phyloP scores from a whole-genome alignment of 2,329 filamentous ascomycete genomes.

The Nigrospora oryzae region DNA sequence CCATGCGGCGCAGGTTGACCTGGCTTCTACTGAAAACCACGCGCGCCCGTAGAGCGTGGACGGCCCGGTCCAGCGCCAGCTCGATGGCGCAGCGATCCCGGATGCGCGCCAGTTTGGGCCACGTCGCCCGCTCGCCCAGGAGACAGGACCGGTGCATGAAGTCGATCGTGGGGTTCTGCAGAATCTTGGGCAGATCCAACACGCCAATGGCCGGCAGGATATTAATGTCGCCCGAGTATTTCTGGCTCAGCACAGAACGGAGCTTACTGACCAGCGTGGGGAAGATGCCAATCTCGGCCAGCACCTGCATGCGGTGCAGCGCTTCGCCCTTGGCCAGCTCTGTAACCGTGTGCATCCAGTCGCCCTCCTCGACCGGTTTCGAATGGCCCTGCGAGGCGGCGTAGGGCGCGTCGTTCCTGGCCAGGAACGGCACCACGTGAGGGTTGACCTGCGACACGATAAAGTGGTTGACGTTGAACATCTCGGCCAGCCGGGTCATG shows the following conservation, averaged over 20 bases:
- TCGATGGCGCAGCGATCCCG: constrained; percentile 85
- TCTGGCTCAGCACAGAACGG: constrained; percentile 75
- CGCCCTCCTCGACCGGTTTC: constrained; percentile 30
- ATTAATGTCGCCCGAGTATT: constrained; percentile 91
- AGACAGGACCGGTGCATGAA: constrained; percentile 78
- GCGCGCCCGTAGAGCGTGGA: constrained; percentile 58
- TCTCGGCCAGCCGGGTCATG: constrained; percentile 80
- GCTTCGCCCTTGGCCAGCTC: constrained; percentile 71
- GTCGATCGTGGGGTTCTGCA: constrained; percentile 76
- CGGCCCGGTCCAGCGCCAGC: constrained; percentile 69
- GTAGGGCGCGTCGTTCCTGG: constrained; percentile 58
- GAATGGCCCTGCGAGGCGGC: constrained; percentile 20
- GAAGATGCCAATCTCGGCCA: constrained; percentile 73
- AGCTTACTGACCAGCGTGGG: constrained; percentile 72
- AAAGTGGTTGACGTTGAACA: constrained; percentile 98
- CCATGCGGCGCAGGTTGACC: constrained; percentile 45
- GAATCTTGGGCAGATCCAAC: constrained; percentile 64
- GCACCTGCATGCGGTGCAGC: constrained; percentile 69
- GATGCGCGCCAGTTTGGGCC: constrained; percentile 81
- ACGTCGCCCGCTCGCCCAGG: constrained; percentile 77
- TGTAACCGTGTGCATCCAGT: constrained; percentile 60
- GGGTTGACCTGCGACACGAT: constrained; percentile 97
- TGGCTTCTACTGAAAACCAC: constrained; percentile 63
- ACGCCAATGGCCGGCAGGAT: constrained; percentile 76
- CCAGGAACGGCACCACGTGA: constrained; percentile 80